A percentile compares a stretch with the other conserved stretches of the same genome.
phyloP scores from a whole-genome alignment of 73 alveolate genomes.

The Paramecium bursaria region DNA sequence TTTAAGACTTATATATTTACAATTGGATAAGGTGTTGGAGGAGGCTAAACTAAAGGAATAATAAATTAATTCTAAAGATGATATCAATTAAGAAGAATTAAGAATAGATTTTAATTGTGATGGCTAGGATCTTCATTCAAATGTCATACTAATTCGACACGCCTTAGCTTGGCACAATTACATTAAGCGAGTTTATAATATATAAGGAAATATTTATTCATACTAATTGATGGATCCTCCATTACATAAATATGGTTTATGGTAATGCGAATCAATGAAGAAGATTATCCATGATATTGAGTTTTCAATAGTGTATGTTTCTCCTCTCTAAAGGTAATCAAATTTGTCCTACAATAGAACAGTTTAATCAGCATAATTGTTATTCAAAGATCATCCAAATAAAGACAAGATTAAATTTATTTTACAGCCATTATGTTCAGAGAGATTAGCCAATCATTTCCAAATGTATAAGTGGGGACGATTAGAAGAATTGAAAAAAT shows the following conservation, averaged over 20 bases:
- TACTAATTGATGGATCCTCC: conserved; percentile 47
- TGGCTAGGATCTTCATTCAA: no score
- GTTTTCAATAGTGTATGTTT: conserved; percentile 14
- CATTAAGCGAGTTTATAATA: not conserved
- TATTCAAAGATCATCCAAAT: conserved; percentile 33
- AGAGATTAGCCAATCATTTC: conserved; percentile 7
- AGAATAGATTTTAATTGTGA: no score
- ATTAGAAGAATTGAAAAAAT: not conserved
- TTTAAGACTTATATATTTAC: no score
- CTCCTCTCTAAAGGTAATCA: conserved; percentile 36
- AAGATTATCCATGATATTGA: not conserved
- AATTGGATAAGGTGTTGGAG: no score
- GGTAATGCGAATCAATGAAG: conserved; percentile 31
- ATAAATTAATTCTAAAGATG: no score
- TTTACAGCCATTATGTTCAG: not conserved
- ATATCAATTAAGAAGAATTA: no score
- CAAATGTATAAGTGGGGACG: conserved; percentile 44
- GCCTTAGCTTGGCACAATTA: conserved; percentile 64
- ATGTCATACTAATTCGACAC: conserved; percentile 38
- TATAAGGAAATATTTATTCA: not conserved
- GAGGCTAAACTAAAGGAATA: no score
- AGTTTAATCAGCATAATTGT: conserved; percentile 39
- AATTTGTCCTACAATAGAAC: not conserved
- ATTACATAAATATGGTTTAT: conserved; percentile 11
- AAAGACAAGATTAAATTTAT: conserved; percentile 7